Base-by-base conservation (phyloP, 1,284 basidiomycete species). In the Austropuccinia psidii region DNA sequence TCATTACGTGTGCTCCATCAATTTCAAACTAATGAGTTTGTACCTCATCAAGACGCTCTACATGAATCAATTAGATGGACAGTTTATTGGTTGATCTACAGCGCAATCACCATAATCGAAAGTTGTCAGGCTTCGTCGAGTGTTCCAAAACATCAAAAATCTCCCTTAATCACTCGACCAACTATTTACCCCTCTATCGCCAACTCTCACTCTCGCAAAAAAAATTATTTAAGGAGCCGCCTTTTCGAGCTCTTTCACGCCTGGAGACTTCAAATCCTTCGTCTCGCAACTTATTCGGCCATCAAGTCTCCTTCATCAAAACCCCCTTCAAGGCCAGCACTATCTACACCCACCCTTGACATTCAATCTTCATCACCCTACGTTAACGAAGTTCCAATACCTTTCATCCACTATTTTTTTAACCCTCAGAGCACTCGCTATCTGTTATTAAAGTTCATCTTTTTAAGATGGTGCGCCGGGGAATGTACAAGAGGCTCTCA, bases 81-180 rank as follows among this genome's bases (percentile, higher is more conserved):
- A n/a, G n/a, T 65, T 24, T 65, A 65, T 31, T 65, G 62, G 62
- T n/a, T 65, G 19, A 31, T 65, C 62, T 65, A 65, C 50, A 49
- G 62, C n/a, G 24, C 62, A 4, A 17, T 65, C 1, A 49, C 50
- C 45, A 65, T 49, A 35, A 43, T 65, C 8, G 62, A 65, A 17
- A 33, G 11, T 37, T 45, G 43, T 21, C 47, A 65, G 31, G 6
- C 50, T 24, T n/a, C 19, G 7, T 47, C 45, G 4, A 19, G 3
- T 21, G 17, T 31, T 7, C 41, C 31, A 27, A 65, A 11, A n/a
- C 62, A 65, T 65, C 45, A 24, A 65, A n/a, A n/a, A n/a, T 65
- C 62, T 0, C 24, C 43, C 31, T 37, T 49, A 29, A 21, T 50
- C 45, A 37, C 27, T 41, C 62, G 62, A 4, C 62, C 62, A 4